Conservation (phyloP, 2,329 filamentous ascomycete species). For the Cercospora beticola region DNA sequence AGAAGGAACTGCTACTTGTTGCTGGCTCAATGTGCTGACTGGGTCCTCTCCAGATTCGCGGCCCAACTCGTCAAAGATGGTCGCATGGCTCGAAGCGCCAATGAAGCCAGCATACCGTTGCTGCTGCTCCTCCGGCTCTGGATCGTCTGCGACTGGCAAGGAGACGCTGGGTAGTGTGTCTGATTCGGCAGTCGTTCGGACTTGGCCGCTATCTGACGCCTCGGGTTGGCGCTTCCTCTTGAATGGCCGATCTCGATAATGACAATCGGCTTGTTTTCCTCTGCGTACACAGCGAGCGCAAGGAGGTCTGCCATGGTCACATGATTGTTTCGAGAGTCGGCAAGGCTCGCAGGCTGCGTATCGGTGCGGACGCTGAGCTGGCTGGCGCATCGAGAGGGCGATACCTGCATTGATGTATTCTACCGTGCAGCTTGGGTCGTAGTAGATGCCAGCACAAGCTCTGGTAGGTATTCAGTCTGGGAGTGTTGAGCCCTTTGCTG, state of each 20-base stretch:
- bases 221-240: background rate
- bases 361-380: background rate
- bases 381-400: background rate
- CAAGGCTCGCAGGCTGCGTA: background rate
- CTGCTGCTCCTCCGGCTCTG: background rate
- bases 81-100: background rate
- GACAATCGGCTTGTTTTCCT: background rate
- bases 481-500: no score
- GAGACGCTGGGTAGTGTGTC: background rate
- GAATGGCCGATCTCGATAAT: background rate
- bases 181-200: background rate
- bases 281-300: background rate
- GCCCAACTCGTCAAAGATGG: background rate
- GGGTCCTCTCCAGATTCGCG: background rate
- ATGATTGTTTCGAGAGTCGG: background rate
- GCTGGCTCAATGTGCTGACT: background rate
- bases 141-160: background rate
- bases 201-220: background rate
- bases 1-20: background rate
- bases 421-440: no score
- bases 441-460: no score
- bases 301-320: background rate
- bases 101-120: background rate
- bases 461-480: no score
- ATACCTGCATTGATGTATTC: background rate